phyloP scores from a whole-genome alignment of 495 filamentous ascomycete genomes.

The Penicillium macrosclerotiorum region DNA sequence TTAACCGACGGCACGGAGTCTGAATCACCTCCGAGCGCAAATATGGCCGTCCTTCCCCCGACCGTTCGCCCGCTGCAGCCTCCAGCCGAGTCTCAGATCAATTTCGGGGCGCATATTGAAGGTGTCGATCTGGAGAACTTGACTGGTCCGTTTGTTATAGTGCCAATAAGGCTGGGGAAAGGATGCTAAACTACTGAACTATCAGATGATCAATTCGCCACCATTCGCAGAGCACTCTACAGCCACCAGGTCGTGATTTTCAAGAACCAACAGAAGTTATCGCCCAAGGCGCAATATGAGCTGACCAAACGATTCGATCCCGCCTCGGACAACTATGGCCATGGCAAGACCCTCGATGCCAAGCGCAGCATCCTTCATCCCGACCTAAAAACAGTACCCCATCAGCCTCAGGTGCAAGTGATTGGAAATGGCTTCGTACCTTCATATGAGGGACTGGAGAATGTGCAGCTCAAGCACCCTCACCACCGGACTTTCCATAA shows the following conservation, averaged over 20 bases:
- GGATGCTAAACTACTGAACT: not conserved
- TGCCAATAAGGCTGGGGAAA: too few species aligned
- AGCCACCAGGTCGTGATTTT: slow-evolving; percentile 63
- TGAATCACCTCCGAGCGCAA: too few species aligned
- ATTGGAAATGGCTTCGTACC: slow-evolving; percentile 69
- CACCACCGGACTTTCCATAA: slow-evolving; percentile 74
- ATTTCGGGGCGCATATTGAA: slow-evolving; percentile 58
- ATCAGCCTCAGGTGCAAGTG: slow-evolving; percentile 75
- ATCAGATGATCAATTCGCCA: slow-evolving; percentile 56
- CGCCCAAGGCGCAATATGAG: slow-evolving; percentile 67
- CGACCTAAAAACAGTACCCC: slow-evolving; percentile 73
- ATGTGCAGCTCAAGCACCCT: slow-evolving; percentile 67
- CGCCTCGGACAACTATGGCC: slow-evolving; percentile 60
- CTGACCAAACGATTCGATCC: slow-evolving; percentile 71
- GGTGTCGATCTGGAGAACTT: slow-evolving; percentile 59
- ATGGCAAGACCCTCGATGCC: slow-evolving; percentile 66
- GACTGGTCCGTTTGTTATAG: slow-evolving; percentile 40
- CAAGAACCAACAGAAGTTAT: slow-evolving; percentile 60
- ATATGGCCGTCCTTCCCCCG: slow-evolving; percentile 19
- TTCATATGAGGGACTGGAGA: slow-evolving; percentile 62
- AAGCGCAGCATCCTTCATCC: slow-evolving; percentile 71
- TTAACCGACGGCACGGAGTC: too few species aligned
- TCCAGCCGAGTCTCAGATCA: slow-evolving; percentile 47
- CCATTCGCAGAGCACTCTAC: slow-evolving; percentile 61
- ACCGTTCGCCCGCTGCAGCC: slow-evolving; percentile 38